These are phyloP conservation scores for Purpureocillium takamizusanense DNA, from an alignment of 2,329 filamentous ascomycete genomes.

Conservation along the genomic window DNA sequence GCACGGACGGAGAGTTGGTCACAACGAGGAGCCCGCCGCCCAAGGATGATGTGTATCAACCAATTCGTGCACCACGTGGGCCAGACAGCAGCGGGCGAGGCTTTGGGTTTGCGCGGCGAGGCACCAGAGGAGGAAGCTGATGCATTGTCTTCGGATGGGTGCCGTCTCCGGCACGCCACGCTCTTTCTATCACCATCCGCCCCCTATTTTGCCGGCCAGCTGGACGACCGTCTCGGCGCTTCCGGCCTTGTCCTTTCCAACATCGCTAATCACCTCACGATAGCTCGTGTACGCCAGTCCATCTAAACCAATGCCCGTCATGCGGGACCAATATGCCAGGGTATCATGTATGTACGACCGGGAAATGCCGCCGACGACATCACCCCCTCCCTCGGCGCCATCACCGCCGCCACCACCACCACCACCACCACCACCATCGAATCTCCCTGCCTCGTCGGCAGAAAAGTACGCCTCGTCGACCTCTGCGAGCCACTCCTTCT, in stretches of 20 bases:
- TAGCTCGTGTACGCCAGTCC: constrained; percentile 79
- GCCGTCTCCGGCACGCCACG: constrained; percentile 10
- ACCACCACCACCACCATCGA: constrained; percentile 11
- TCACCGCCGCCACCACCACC: constrained; percentile 20
- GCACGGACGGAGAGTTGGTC: constrained; percentile 20
- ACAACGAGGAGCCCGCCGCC: constrained; percentile 30
- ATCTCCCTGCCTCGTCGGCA: constrained; percentile 43
- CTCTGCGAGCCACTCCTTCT: constrained; percentile 74
- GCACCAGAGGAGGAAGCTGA: constrained; percentile 31
- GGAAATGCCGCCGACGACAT: constrained; percentile 56
- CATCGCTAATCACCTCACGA: constrained; percentile 87
- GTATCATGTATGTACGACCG: constrained; percentile 56
- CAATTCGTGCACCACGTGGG: constrained; percentile 66
- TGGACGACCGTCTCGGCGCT: constrained; percentile 79
- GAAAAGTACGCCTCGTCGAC: constrained; percentile 92
- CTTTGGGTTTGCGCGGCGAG: constrained; percentile 64
- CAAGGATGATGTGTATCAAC: constrained; percentile 55
- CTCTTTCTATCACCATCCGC: constrained; percentile 63
- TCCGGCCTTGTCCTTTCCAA: constrained; percentile 64
- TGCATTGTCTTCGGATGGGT: constrained; percentile 1
- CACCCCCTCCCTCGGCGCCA: constrained; percentile 9
- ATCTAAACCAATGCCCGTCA: constrained; percentile 61
- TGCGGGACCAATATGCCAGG: constrained; percentile 65
- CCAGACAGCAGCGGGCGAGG: constrained; percentile 71
- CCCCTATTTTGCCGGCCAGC: constrained; percentile 82